phyloP scores from a whole-genome alignment of 306 rosid genomes.

The Dryas alaskensis region DNA sequence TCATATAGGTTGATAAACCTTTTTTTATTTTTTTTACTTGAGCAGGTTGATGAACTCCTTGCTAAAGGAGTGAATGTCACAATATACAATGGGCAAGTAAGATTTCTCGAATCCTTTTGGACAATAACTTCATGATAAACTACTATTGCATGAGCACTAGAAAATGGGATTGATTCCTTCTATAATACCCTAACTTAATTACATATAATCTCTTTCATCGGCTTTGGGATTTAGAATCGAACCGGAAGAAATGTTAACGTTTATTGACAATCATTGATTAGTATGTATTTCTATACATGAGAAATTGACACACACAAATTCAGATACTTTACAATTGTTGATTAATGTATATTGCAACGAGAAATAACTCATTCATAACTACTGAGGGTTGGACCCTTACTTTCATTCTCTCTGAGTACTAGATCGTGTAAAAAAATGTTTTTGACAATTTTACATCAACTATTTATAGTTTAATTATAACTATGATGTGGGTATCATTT shows the following conservation, averaged over 20 bases:
- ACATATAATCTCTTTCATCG: no score
- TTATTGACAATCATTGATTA: no score
- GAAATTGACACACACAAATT: no score
- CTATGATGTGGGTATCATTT: background rate
- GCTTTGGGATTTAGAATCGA: no score
- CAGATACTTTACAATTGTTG: no score
- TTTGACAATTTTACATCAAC: background rate
- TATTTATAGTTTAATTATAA: background rate
- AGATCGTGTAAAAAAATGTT: no score
- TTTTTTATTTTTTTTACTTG: background rate
- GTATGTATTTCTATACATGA: no score
- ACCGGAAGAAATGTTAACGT: no score
- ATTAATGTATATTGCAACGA: no score
- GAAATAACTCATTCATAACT: no score
- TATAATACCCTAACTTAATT: background rate
- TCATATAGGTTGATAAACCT: background rate
- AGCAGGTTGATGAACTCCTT: slow-evolving; percentile 77
- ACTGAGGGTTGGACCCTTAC: no score
- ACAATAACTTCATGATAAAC: background rate
- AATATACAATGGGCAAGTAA: slow-evolving; percentile 85
- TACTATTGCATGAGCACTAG: background rate
- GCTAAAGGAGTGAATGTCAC: slow-evolving; percentile 81
- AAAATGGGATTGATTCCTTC: background rate
- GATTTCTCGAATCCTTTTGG: background rate
- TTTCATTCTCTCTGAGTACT: no score